A percentile compares a stretch with the other conserved stretches of the same genome.
phyloP scores from a whole-genome alignment of 1,139 yeast species.

The Taphrina confusa region DNA sequence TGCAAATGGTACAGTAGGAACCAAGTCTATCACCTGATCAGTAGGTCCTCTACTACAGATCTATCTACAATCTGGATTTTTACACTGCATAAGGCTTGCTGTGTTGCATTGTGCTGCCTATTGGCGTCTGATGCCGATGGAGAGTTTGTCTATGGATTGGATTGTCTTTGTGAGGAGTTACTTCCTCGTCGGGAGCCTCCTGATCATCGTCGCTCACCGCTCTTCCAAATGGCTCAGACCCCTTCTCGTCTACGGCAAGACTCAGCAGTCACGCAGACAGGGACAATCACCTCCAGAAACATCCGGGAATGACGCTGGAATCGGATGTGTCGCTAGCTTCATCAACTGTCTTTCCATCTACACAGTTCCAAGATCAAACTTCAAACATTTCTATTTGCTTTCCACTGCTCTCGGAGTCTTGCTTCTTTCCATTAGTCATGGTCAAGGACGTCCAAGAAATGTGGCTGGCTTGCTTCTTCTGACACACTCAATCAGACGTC shows the following conservation, averaged over 20 bases:
- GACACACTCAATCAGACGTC: conserved; percentile 66
- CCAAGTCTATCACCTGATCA: too few species aligned
- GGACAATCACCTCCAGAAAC: conserved; percentile 26
- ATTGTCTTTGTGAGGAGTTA: not conserved
- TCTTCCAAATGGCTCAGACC: conserved; percentile 41
- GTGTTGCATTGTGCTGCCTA: too few species aligned
- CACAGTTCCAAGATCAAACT: conserved; percentile 55
- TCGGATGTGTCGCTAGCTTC: conserved; percentile 35
- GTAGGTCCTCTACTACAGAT: too few species aligned
- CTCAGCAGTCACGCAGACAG: conserved; percentile 22
- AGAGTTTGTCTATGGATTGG: not conserved
- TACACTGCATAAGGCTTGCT: too few species aligned
- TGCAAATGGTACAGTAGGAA: too few species aligned
- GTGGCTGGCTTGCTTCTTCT: conserved; percentile 45
- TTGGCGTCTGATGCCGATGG: not conserved
- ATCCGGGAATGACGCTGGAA: too few species aligned
- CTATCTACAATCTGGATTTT: too few species aligned
- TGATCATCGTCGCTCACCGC: conserved; percentile 42
- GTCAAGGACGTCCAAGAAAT: not conserved
- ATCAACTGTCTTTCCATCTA: conserved; percentile 40
- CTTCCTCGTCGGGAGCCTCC: not conserved
- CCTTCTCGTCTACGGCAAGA: conserved; percentile 43
- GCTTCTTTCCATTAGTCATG: not conserved
- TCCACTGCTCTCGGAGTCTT: conserved; percentile 33
- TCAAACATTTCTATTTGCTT: conserved; percentile 51